Evolutionary conservation across 2,329 filamentous ascomycete species (phyloP).

Genomic region (Fusarium tanahbumbuense): DNA sequence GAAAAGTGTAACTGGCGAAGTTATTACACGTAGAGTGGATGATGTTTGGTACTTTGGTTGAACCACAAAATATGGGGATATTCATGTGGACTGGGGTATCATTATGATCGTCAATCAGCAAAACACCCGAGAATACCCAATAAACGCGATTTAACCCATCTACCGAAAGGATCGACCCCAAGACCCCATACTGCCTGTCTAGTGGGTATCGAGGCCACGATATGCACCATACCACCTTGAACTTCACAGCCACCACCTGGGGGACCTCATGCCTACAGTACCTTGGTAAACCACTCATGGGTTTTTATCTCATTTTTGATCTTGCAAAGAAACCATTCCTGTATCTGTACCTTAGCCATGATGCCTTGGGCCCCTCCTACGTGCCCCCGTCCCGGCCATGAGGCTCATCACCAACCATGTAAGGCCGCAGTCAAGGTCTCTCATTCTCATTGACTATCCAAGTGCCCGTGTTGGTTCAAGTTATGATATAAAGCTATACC

Average conservation of each 20-base stretch:
- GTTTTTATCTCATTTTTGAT: not conserved
- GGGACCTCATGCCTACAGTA: conserved; percentile 12
- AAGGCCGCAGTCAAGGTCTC: conserved; percentile 35
- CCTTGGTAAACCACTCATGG: not conserved
- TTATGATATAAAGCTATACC: conserved; percentile 38
- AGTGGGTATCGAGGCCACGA: conserved; percentile 11
- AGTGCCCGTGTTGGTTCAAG: not conserved
- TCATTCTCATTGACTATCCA: not conserved
- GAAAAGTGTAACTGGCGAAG: not conserved
- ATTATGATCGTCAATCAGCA: not conserved
- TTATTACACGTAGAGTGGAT: not conserved
- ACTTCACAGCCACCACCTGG: conserved; percentile 37
- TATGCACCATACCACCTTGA: conserved; percentile 18
- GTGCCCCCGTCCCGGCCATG: conserved; percentile 26
- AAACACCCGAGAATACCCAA: not conserved
- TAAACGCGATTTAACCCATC: conserved; percentile 16
- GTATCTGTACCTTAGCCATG: conserved; percentile 7
- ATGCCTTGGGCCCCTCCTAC: conserved; percentile 34
- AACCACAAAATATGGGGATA: not conserved
- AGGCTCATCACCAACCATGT: conserved; percentile 38
- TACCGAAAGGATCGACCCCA: conserved; percentile 25
- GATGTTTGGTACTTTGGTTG: not conserved
- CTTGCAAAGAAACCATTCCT: not conserved
- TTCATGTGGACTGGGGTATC: not conserved
- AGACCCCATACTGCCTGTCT: not conserved